Percentiles rank a stretch among this genome's conserved stretches.
Conservation (phyloP, 495 filamentous ascomycete genomes). For the Daldinia loculata region DNA sequence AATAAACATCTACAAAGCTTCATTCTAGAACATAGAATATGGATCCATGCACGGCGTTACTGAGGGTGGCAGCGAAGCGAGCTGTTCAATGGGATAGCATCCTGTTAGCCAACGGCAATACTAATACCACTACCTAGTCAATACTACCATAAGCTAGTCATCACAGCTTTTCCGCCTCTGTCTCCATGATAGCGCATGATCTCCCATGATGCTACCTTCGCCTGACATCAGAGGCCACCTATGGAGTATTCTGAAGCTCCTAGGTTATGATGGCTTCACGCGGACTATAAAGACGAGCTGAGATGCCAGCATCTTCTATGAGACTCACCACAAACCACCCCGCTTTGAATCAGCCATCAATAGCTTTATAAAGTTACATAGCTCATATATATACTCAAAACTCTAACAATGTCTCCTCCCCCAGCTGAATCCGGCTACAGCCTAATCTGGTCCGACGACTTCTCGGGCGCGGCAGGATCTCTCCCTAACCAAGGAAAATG, state of each 20-base stretch:
- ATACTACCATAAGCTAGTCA: neutral
- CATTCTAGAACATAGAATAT: neutral
- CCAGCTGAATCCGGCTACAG: slow-evolving; percentile 38
- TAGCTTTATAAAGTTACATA: neutral
- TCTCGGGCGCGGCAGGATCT: slow-evolving; percentile 21
- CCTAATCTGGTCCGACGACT: slow-evolving; percentile 37
- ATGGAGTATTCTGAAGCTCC: neutral
- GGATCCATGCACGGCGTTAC: neutral
- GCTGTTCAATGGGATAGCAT: neutral
- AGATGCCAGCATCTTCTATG: neutral
- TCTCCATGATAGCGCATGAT: neutral
- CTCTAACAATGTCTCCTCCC: slow-evolving; percentile 32
- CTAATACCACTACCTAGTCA: neutral
- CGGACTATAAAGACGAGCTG: neutral
- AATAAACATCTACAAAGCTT: slow-evolving; percentile 2
- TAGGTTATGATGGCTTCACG: neutral
- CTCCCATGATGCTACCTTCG: slow-evolving; percentile 6
- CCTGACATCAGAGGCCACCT: neutral
- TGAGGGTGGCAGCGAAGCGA: neutral
- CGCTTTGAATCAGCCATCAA: neutral
- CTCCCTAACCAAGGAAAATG: slow-evolving; percentile 35
- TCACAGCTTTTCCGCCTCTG: neutral
- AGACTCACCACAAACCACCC: neutral
- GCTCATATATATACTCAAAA: neutral
- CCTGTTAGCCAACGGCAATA: neutral